Conservation (phyloP, 371 early-diverging fungal genomes). For the Mycotypha africana region DNA sequence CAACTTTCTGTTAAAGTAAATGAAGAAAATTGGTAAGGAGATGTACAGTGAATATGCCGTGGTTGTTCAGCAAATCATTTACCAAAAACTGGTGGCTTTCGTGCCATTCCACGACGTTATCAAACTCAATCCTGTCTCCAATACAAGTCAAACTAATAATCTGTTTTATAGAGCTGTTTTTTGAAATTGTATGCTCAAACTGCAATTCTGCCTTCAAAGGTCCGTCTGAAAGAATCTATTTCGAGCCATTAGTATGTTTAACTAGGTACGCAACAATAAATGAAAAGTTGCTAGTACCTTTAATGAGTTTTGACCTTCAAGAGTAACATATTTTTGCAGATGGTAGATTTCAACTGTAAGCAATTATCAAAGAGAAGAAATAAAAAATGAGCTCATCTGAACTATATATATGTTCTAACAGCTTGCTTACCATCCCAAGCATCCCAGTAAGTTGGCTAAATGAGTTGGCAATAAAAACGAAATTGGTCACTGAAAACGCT, state of each 20-base stretch:
- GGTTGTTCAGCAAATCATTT: constrained; percentile 1
- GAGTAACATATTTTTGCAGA: constrained; percentile 29
- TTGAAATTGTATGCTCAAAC: constrained; percentile 59
- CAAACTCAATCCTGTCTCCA: constrained; percentile 78
- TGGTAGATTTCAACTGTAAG: constrained; percentile 40
- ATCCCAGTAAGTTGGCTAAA: constrained; percentile 76
- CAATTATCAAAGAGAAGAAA: neutral
- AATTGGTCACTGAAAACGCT: no score
- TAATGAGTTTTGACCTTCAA: constrained; percentile 25
- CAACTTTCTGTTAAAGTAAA: constrained; percentile 66
- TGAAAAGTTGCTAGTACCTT: constrained; percentile 9
- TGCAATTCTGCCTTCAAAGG: constrained; percentile 55
- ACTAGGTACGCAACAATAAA: neutral
- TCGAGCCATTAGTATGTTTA: neutral
- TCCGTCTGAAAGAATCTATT: constrained; percentile 27
- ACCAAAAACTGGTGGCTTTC: constrained; percentile 84
- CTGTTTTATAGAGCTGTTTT: constrained; percentile 66
- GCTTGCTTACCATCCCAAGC: constrained; percentile 48
- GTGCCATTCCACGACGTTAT: constrained; percentile 83
- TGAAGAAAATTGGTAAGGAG: neutral
- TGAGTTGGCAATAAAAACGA: neutral
- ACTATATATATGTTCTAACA: neutral
- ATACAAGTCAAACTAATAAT: constrained; percentile 61
- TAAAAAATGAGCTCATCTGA: no score
- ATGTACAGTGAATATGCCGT: no score